Conservation (phyloP, 139 green algal genomes). For the Coelastrella sp. region DNA sequence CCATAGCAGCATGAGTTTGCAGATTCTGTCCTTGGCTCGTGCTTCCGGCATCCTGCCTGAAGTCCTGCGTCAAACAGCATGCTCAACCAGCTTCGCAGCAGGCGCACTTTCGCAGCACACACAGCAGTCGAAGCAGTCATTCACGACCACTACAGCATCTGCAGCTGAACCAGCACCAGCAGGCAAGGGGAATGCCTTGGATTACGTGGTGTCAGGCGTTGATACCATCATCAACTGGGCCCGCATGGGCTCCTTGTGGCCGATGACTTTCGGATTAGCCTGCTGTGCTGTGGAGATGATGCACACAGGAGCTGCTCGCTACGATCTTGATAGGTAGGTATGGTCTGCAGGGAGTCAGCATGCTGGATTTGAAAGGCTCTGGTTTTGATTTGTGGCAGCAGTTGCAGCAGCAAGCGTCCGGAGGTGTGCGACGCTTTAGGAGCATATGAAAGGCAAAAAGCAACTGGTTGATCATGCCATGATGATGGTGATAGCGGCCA, state of each 20-base stretch:
- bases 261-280: constrained; percentile 97
- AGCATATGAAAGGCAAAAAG: too few species aligned
- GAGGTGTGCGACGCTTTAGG: too few species aligned
- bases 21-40: constrained; percentile 18
- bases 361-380: too few species aligned
- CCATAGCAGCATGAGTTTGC: neutral
- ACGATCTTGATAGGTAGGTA: constrained; percentile 67
- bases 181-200: constrained; percentile 44
- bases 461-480: too few species aligned
- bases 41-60: constrained; percentile 24
- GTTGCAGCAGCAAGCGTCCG: neutral
- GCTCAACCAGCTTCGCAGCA: constrained; percentile 18
- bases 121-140: constrained; percentile 9
- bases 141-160: constrained; percentile 31
- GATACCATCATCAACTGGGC: constrained; percentile 93
- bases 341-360: neutral
- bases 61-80: constrained; percentile 13
- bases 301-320: constrained; percentile 67
- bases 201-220: constrained; percentile 68
- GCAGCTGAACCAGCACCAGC: constrained; percentile 37
- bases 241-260: constrained; percentile 92
- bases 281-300: constrained; percentile 99
- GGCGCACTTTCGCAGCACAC: neutral
- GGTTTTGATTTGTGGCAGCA: neutral
- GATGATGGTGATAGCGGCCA: too few species aligned